Percentiles rank a stretch among this genome's conserved stretches.
phyloP scores from a whole-genome alignment of 768 basidiomycete species.

The Lactarius vividus region DNA sequence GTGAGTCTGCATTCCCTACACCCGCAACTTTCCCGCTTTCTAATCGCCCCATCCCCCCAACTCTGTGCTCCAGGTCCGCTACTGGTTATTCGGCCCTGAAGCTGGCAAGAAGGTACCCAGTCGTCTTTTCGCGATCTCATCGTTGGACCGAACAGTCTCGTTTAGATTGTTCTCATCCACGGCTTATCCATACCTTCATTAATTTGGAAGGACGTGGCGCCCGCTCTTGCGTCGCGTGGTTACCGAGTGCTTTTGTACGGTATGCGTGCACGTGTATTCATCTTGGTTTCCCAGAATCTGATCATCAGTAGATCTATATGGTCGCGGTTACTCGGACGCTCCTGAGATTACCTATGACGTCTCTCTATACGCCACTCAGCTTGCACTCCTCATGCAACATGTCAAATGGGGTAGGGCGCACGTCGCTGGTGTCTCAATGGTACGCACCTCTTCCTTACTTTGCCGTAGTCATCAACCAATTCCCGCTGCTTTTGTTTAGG shows the following conservation, averaged over 20 bases:
- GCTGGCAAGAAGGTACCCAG: constrained; percentile 55
- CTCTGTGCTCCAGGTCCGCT: constrained; percentile 50
- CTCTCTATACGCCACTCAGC: constrained; percentile 65
- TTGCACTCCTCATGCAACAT: constrained; percentile 82
- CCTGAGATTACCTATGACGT: constrained; percentile 67
- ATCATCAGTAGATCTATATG: constrained; percentile 60
- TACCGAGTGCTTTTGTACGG: constrained; percentile 78
- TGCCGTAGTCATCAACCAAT: neutral
- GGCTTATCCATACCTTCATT: constrained; percentile 75
- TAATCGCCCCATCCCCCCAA: neutral
- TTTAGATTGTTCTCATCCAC: constrained; percentile 71
- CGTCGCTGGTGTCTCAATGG: constrained; percentile 77
- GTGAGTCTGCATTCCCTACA: constrained; percentile 37
- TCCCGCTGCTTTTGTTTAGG: constrained; percentile 41
- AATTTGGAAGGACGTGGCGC: constrained; percentile 75
- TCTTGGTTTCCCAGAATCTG: neutral
- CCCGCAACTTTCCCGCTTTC: neutral
- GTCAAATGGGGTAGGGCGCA: constrained; percentile 66
- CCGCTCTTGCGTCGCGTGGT: constrained; percentile 56
- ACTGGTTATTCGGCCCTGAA: constrained; percentile 75
- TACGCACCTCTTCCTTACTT: constrained; percentile 30
- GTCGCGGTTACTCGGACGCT: constrained; percentile 80
- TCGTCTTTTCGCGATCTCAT: neutral
- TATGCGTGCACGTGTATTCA: constrained; percentile 31
- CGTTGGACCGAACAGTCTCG: neutral